Evolutionary conservation across 2,329 filamentous ascomycete species (phyloP), one percentile per base, ranked within the genome.

Genomic region (Orbilia oligospora): DNA sequence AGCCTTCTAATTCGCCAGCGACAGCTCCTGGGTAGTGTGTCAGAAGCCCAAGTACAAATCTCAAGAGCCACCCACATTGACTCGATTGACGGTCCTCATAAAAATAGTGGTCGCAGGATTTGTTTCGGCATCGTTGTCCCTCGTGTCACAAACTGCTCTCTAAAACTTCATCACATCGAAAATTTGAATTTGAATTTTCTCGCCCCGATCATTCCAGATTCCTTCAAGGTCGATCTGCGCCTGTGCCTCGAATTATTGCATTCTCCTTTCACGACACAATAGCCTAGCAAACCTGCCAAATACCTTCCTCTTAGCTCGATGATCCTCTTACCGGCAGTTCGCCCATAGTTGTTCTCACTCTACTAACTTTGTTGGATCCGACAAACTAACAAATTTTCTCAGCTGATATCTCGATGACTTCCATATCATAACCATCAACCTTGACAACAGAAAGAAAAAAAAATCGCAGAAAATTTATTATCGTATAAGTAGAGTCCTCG

Each of bases 81-180:
- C 44, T 68, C 51, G 33, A 61, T 61, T 58, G 55, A 58, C 24
- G 67, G 61, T 44, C 36, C 49, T 72, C 68, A 71, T 71, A 72
- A 78, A 78, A 78, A 71, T 77, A 71, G 68, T 64, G 68, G 68
- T 64, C 55, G 68, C 75, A 78, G 75, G 75, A 72, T 72, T 69
- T 49, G 63, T 78, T 69, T 78, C 63, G 68, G 67, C 64, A 55
- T 58, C 56, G 36, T 58, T 46, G 58, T 78, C 68, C 63, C 55
- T 58, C 68, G 75, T 78, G 64, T 68, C 51, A 78, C 75, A 38
- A 65, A 63, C 41, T 49, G 33, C 68, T 66, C 61, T 61, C 22
- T 4, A 46, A 46, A 46, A 46, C 61, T 48, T 63, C 22, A 68
- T 61, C 66, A 36, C 53, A 48, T 65, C 68, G 63, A 72, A 51